Evolutionary conservation across 495 filamentous ascomycete genomes (phyloP).

Genomic region (Trichodelitschia bisporula): DNA sequence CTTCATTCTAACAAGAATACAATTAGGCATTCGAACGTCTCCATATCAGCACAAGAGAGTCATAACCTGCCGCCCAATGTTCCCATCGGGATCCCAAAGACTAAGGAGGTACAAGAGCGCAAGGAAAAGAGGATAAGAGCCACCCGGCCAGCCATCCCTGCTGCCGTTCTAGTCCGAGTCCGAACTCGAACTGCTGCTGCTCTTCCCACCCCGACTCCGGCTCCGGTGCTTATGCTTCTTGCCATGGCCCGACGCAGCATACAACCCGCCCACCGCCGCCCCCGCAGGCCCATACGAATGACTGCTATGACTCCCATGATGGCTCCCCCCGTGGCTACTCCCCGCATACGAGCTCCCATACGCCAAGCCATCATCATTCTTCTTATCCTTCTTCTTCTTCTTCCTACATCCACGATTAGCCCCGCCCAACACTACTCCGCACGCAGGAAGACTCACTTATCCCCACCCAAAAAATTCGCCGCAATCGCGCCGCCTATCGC

Average conservation of each 20-base stretch:
- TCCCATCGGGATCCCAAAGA: no score
- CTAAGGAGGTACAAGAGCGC: no score
- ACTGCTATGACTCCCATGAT: not conserved
- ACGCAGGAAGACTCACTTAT: not conserved
- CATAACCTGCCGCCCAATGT: no score
- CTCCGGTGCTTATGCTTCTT: not conserved
- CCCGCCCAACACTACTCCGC: not conserved
- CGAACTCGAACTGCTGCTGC: not conserved
- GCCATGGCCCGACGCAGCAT: not conserved
- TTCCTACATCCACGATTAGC: not conserved
- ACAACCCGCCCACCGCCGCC: not conserved
- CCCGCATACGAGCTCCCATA: not conserved
- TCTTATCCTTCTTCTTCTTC: not conserved
- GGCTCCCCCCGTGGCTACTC: not conserved
- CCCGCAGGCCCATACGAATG: not conserved
- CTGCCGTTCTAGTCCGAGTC: not conserved
- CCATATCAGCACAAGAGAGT: no score
- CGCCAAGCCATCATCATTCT: not conserved
- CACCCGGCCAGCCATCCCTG: no score
- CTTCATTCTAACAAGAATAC: no score
- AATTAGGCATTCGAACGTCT: no score
- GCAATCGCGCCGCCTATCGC: not conserved
- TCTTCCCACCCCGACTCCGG: not conserved
- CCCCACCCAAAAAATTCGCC: not conserved
- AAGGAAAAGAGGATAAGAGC: no score